Evolutionary conservation across 78 protist species (phyloP).

Genomic region (Chrysochromulina parva): DNA sequence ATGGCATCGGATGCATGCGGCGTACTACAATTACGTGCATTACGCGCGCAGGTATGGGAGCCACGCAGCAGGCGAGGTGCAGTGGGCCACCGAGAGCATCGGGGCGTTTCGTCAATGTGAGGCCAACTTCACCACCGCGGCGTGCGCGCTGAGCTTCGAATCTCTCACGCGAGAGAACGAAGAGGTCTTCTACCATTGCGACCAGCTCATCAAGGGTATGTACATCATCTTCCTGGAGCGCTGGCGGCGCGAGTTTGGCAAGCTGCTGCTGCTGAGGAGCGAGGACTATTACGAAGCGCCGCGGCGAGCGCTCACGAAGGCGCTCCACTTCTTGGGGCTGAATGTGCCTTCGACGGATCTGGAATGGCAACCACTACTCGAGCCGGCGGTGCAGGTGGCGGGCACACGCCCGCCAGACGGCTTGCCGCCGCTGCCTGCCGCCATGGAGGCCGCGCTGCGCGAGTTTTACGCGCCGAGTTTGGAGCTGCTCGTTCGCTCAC

Average conservation of each 20-base stretch:
- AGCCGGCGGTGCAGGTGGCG: background rate
- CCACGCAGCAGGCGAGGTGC: background rate
- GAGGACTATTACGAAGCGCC: background rate
- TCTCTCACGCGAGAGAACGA: conserved; percentile 14
- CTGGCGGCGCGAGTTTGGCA: background rate
- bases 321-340: background rate
- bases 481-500: too few species aligned
- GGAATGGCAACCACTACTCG: background rate
- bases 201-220: conserved; percentile 23
- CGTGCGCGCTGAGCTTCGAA: conserved; percentile 14
- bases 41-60: background rate
- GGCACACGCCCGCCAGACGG: background rate
- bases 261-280: background rate
- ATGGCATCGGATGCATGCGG: background rate
- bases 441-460: background rate
- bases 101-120: background rate
- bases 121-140: background rate
- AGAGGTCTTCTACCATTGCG: conserved; percentile 12
- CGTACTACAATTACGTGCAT: background rate
- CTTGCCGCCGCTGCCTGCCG: background rate
- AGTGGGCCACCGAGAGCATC: background rate
- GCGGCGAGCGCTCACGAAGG: background rate
- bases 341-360: background rate
- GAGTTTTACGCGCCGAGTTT: background rate
- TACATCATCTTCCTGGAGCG: background rate